These are phyloP conservation scores for Guadua angustifolia DNA, from an alignment of 176 grass and related monocot species.

Conservation along the genomic window DNA sequence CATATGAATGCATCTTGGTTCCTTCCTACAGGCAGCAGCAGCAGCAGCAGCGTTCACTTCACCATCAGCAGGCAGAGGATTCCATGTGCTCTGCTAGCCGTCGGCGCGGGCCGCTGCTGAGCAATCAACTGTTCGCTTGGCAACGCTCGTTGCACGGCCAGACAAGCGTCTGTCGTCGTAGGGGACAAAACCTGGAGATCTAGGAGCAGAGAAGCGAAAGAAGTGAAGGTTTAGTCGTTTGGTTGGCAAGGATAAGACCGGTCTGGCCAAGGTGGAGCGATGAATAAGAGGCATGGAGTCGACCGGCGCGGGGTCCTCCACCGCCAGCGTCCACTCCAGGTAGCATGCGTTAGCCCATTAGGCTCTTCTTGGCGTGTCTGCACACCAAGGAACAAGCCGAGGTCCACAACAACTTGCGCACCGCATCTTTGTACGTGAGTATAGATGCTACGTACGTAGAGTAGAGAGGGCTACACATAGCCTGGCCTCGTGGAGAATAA, in stretches of 20 bases:
- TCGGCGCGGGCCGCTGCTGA: constrained; percentile 30
- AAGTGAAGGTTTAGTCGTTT: not conserved
- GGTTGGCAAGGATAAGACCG: constrained; percentile 36
- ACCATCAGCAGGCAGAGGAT: not conserved
- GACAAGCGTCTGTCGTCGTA: not conserved
- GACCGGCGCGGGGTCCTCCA: constrained; percentile 7
- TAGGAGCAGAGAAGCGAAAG: constrained; percentile 3
- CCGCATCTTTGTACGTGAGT: not conserved
- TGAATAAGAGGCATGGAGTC: not conserved
- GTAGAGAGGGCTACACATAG: not conserved
- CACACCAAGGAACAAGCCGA: constrained; percentile 2
- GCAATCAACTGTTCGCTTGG: not conserved
- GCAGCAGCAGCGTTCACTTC: not conserved
- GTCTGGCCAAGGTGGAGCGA: not conserved
- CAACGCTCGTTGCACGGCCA: not conserved
- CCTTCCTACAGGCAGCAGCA: not conserved
- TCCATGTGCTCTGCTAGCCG: constrained; percentile 29
- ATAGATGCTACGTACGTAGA: too few relatives aligned
- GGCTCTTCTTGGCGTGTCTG: constrained; percentile 23
- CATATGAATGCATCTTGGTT: not conserved
- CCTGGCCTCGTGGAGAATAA: not conserved
- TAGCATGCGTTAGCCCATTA: not conserved
- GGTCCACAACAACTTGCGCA: not conserved
- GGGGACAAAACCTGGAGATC: constrained; percentile 15
- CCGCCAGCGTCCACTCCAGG: not conserved